These are phyloP conservation scores for Brassica cretica DNA, from an alignment of 345 rosid species.

Conservation along the genomic window DNA sequence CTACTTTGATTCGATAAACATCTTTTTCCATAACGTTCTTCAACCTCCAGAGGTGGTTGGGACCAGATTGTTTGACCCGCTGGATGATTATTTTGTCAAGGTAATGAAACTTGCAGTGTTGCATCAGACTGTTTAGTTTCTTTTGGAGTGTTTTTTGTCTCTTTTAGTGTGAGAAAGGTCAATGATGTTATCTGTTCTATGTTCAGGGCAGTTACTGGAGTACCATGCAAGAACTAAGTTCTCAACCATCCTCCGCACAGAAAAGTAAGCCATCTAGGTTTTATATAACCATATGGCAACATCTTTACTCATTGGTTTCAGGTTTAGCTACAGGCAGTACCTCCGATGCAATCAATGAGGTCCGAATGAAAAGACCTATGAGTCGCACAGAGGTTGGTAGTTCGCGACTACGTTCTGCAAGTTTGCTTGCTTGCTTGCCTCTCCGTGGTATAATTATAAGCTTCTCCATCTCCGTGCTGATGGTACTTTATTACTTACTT, in stretches of 20 bases:
- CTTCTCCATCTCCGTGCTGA: conserved; percentile 11
- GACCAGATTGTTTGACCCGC: conserved; percentile 52
- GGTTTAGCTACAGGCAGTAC: conserved; percentile 54
- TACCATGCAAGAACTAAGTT: conserved; percentile 47
- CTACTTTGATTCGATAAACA: conserved; percentile 93
- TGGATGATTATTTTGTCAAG: conserved; percentile 75
- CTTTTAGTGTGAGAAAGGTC: neutral
- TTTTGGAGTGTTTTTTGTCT: neutral
- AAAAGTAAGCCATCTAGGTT: conserved; percentile 19
- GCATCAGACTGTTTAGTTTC: conserved; percentile 12
- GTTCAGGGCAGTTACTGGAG: conserved; percentile 75
- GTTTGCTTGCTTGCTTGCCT: conserved; percentile 11
- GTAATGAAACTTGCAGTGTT: conserved; percentile 43
- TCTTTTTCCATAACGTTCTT: conserved; percentile 93
- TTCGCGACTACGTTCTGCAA: neutral
- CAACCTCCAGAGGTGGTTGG: conserved; percentile 90
- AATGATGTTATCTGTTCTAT: conserved; percentile 41
- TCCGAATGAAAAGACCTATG: conserved; percentile 75
- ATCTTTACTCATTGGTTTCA: conserved; percentile 22
- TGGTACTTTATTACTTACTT: conserved; percentile 7
- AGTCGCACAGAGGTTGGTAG: conserved; percentile 84
- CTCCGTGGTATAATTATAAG: neutral
- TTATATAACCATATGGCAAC: neutral
- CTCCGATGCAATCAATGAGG: conserved; percentile 59
- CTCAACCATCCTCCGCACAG: conserved; percentile 52